phyloP scores from a whole-genome alignment of 441 rosid genomes.

The Iberis amara region DNA sequence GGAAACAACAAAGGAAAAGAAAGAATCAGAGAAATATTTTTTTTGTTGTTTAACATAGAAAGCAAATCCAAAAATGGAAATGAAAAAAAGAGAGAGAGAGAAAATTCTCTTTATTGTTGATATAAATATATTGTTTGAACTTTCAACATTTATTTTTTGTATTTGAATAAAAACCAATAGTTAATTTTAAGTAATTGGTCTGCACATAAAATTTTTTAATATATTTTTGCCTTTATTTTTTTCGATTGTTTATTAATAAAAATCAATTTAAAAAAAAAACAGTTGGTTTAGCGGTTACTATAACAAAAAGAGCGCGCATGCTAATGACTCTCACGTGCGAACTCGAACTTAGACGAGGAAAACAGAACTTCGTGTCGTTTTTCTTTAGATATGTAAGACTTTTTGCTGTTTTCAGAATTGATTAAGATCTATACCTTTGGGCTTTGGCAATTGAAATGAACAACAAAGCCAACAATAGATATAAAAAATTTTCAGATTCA shows the following conservation, averaged over 20 bases:
- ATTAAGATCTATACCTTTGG: no score
- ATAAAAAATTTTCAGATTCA: no score
- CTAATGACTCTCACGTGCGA: slow-evolving; percentile 19
- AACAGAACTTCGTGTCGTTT: slow-evolving; percentile 8
- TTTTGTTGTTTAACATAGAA: not conserved
- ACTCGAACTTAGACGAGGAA: not conserved
- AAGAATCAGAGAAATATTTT: slow-evolving; percentile 11
- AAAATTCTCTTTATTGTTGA: not conserved
- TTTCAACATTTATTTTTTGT: no score
- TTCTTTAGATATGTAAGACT: not conserved
- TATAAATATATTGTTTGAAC: not conserved
- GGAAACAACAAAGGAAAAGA: slow-evolving; percentile 20
- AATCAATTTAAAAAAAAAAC: not conserved
- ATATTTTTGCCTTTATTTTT: no score
- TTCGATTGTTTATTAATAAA: no score
- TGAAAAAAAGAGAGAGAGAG: no score
- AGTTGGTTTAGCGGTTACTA: slow-evolving; percentile 23
- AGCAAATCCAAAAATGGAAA: not conserved
- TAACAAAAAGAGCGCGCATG: slow-evolving; percentile 23
- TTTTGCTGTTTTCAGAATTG: no score
- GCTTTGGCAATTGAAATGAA: no score
- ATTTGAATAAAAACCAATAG: no score
- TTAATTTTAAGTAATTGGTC: no score
- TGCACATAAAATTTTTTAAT: no score
- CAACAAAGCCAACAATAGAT: no score